Percentiles rank a stretch among this genome's conserved stretches.
These are phyloP conservation scores for Micromonas commoda DNA, from an alignment of 139 green algal species.

Conservation along the genomic window DNA sequence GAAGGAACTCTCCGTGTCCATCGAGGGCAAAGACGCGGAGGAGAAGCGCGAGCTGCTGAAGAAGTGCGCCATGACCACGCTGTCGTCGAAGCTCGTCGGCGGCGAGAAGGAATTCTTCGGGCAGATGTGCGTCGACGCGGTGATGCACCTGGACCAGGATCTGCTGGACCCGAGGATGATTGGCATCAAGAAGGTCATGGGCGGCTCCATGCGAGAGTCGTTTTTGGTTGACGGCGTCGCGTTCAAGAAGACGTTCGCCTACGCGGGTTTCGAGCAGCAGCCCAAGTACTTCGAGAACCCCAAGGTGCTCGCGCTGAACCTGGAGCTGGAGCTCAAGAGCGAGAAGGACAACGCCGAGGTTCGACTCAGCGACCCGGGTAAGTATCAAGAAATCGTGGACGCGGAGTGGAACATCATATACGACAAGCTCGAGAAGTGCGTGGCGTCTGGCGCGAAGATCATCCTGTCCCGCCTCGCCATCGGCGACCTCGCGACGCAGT, in stretches of 20 bases:
- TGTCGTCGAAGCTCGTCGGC: conserved; percentile 93
- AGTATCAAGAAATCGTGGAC: conserved; percentile 97
- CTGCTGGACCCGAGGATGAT: conserved; percentile 35
- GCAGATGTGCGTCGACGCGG: conserved; percentile 91
- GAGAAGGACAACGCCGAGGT: conserved; percentile 98
- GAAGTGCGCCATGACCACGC: conserved; percentile 87
- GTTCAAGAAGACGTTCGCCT: conserved; percentile 99
- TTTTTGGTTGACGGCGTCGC: conserved; percentile 97
- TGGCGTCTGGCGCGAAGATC: conserved; percentile 76
- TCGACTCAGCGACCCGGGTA: conserved; percentile 78
- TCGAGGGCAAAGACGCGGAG: conserved; percentile 59
- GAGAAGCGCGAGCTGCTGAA: conserved; percentile 74
- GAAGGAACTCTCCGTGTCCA: conserved; percentile 68
- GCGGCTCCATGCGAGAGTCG: conserved; percentile 84
- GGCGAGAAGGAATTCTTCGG: conserved; percentile 98
- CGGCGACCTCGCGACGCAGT: conserved; percentile 94
- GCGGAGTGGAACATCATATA: conserved; percentile 99
- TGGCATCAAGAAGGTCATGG: conserved; percentile 52
- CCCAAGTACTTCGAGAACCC: conserved; percentile 84
- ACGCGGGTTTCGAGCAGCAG: conserved; percentile 99
- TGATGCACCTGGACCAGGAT: conserved; percentile 43
- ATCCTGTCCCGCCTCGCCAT: conserved; percentile 85
- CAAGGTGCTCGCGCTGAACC: conserved; percentile 95
- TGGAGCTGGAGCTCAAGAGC: conserved; percentile 96
- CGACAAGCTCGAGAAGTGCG: conserved; percentile 90